These are phyloP conservation scores for Insectozyma bohioensis DNA, from an alignment of 1,139 yeast species.

Conservation along the genomic window DNA sequence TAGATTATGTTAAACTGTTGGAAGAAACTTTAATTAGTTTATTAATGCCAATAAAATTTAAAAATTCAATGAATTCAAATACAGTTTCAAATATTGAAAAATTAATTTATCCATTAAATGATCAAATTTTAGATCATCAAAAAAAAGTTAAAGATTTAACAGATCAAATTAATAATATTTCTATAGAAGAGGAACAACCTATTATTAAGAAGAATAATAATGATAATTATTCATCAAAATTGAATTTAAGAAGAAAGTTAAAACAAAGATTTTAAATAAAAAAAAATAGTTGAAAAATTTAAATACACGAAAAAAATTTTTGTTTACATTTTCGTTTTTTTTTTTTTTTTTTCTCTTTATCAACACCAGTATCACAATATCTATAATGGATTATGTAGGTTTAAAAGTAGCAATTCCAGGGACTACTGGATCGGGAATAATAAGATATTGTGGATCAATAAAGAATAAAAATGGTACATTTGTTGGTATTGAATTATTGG, in stretches of 20 bases:
- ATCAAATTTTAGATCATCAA: slow-evolving; percentile 16
- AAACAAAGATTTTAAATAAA: slow-evolving; percentile 2
- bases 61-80: slow-evolving; percentile 13
- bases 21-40: slow-evolving; percentile 20
- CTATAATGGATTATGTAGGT: slow-evolving; percentile 29
- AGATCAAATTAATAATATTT: slow-evolving; percentile 11
- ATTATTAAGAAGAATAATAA: too few species aligned
- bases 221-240: slow-evolving; percentile 10
- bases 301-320: slow-evolving; percentile 4
- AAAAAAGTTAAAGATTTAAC: slow-evolving; percentile 17
- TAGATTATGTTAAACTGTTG: slow-evolving; percentile 16
- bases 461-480: slow-evolving; percentile 73
- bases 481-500: slow-evolving; percentile 83
- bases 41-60: slow-evolving; percentile 30
- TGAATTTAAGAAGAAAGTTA: slow-evolving; percentile 11
- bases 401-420: slow-evolving; percentile 44
- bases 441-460: slow-evolving; percentile 74
- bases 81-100: slow-evolving; percentile 22
- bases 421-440: slow-evolving; percentile 53
- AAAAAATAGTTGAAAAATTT: too few species aligned
- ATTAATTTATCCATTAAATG: slow-evolving; percentile 24
- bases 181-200: slow-evolving; percentile 3
- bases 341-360: slow-evolving; percentile 2
- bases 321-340: slow-evolving; percentile 2
- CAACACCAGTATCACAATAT: slow-evolving; percentile 4